A percentile compares a stretch with the other conserved stretches of the same genome.
Conservation (phyloP, 106 monocot species). For the Amphibolis antarctica region DNA sequence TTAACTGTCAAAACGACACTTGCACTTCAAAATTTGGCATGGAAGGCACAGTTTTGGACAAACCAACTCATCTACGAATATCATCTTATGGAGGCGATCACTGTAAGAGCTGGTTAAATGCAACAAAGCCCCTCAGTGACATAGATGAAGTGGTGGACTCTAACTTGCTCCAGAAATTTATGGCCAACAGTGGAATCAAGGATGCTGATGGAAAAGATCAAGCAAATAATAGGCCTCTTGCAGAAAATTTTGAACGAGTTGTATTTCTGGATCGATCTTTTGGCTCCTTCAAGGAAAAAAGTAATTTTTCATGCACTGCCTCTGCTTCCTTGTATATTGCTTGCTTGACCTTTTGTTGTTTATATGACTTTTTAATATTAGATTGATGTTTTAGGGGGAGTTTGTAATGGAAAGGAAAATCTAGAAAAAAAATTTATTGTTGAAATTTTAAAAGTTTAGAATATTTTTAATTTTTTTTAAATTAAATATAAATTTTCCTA, state of each 20-base stretch:
- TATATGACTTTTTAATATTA: neutral
- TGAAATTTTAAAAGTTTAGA: too few species aligned
- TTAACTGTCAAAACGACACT: constrained; percentile 14
- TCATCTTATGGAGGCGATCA: constrained; percentile 16
- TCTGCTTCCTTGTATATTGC: neutral
- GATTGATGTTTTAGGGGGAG: too few species aligned
- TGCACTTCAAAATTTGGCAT: neutral
- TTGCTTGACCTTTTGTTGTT: constrained; percentile 2
- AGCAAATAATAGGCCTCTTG: constrained; percentile 11
- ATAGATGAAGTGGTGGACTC: constrained; percentile 9
- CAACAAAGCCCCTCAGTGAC: constrained; percentile 9
- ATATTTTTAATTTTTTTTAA: too few species aligned
- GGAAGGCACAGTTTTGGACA: constrained; percentile 5
- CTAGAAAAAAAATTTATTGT: too few species aligned
- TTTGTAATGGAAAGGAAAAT: too few species aligned
- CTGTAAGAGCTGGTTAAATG: constrained; percentile 11
- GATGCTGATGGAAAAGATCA: constrained; percentile 10
- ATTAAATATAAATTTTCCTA: too few species aligned
- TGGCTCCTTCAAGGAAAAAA: constrained; percentile 17
- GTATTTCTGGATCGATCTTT: constrained; percentile 27
- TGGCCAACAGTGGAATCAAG: constrained; percentile 10
- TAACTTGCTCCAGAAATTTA: constrained; percentile 6
- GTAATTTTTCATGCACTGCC: constrained; percentile 14
- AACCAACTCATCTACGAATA: constrained; percentile 9
- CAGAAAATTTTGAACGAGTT: constrained; percentile 36